Base-by-base conservation (phyloP, 257 asterid species). In the Ballota nigra region DNA sequence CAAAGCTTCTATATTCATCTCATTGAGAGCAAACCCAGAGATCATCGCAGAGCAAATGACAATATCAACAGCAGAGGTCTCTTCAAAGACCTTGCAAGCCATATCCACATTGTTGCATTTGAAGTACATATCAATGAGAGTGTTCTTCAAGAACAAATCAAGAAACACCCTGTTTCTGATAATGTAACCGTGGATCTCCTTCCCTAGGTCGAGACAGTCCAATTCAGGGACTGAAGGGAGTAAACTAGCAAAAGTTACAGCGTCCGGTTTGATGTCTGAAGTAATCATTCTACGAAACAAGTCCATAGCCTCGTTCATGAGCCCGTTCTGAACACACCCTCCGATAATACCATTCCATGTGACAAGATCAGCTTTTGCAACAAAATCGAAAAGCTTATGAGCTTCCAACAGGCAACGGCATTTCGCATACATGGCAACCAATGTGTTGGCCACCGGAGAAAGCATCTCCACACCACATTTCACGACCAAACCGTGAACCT, bases 341-440 rank as follows among this genome's bases (percentile, higher is more conserved):
- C 95, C 95, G 41, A 94, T 86, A 84, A 94, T 91, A 26, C 82
- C 90, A 72, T 91, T 94, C 97, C 96, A 94, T 3, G 90, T 78
- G 65, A 94, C 83, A 23, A 55, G 55, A 68, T 84, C 88, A 58
- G 83, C 78, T 55, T 67, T 76, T 29, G 11, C 55, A 11, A 80
- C 71, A 5, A 45, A 78, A 78, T 89, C 87, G 73, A 91, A 94
- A 68, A 91, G 73, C 72, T 74, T 83, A 7, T 81, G 81, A 0
- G 96, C 97, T 22, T 86, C 86, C 73, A 66, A 68, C 56, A 86
- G 71, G 79, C 84, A 76, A 59, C 77, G 83, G 15, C 87, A 91
- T 62, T 62, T 94, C 3, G 92, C 75, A 56, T 94, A 89, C 95
- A 91, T 87, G 0, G 96, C 82, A 45, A 88, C 80, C 77, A 89